Evolutionary conservation across 2,329 filamentous ascomycete genomes (phyloP), one percentile per base, ranked within the genome.

Genomic region (Lachnellula arida): DNA sequence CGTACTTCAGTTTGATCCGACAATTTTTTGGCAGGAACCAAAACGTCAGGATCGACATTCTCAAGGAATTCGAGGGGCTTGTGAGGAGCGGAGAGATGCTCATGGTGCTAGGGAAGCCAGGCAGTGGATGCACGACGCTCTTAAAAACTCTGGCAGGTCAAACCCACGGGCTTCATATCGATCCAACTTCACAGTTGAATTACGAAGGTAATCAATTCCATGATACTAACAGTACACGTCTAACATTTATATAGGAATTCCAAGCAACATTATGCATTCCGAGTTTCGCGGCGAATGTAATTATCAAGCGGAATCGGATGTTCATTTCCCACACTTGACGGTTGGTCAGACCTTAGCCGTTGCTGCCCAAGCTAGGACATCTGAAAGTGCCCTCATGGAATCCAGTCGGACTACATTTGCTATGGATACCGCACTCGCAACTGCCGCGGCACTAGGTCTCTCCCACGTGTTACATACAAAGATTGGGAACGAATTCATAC

Each of bases 291-390:
- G 79, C 0, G 67, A 72, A 51, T 68, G 74, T 51, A 83, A 83
- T 74, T 73, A 74, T 46, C 74, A 88, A 60, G 84, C 88, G 14
- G 88, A 91, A 71, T 75, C 78, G 23, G 86, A 89, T 65, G 78
- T 85, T 46, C 87, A 91, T 68, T 91, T 90, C 61, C 84, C 88
- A 0, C 83, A 87, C 11, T 73, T 92, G 12, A 88, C 84, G 0
- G 86, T 91, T 19, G 83, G 85, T 1, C 78, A 89, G 58, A 91
- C 88, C 0, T 75, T 92, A 0, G 78, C 82, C 49, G 91, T 91
- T 64, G 88, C 88, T 0, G 78, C 88, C 2, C 80, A 83, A 39
- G 81, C 77, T 86, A 3, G 54, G 25, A 17, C 11, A 15, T 42
- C 39, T 14, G 7, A 42, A 42, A n/a, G n/a, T n/a, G n/a, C n/a